These are phyloP conservation scores for Trichoderma lentiforme DNA, from an alignment of 2,329 filamentous ascomycete genomes.

Conservation along the genomic window DNA sequence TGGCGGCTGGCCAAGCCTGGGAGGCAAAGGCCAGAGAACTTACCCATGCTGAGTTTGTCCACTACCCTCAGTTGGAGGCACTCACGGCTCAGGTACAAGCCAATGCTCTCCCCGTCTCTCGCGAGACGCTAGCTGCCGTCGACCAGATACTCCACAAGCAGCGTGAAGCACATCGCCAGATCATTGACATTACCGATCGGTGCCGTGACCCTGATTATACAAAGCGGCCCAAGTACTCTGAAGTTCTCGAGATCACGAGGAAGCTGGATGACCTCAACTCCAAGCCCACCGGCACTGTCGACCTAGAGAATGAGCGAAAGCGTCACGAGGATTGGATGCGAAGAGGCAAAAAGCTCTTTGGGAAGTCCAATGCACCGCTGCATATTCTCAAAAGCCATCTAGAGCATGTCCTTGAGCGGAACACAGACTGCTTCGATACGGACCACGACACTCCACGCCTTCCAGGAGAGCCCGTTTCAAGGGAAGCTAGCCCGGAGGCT, in stretches of 20 bases:
- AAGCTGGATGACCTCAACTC: constrained; percentile 85
- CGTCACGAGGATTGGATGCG: constrained; percentile 99
- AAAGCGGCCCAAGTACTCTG: constrained; percentile 79
- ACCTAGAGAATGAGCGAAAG: constrained; percentile 91
- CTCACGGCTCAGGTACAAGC: constrained; percentile 75
- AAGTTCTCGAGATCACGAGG: constrained; percentile 88
- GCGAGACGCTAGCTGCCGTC: constrained; percentile 75
- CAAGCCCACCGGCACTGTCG: constrained; percentile 84
- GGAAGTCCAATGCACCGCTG: constrained; percentile 93
- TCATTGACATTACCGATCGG: constrained; percentile 74
- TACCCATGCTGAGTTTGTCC: constrained; percentile 84
- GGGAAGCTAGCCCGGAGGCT: constrained; percentile 64
- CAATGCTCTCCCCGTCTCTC: constrained; percentile 72
- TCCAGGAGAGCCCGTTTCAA: constrained; percentile 86
- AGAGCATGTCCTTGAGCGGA: constrained; percentile 87
- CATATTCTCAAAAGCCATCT: constrained; percentile 95
- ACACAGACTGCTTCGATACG: constrained; percentile 87
- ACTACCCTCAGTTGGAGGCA: constrained; percentile 92
- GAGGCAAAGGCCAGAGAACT: constrained; percentile 90
- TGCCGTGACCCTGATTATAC: constrained; percentile 72
- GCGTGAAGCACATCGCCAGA: constrained; percentile 86
- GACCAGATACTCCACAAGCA: constrained; percentile 95
- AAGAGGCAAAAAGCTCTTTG: constrained; percentile 94
- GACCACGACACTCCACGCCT: constrained; percentile 78
- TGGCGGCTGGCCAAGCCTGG: constrained; percentile 77